Base-by-base conservation (phyloP, 2,329 filamentous ascomycete genomes). In the Beauveria scarabaeidicola region DNA sequence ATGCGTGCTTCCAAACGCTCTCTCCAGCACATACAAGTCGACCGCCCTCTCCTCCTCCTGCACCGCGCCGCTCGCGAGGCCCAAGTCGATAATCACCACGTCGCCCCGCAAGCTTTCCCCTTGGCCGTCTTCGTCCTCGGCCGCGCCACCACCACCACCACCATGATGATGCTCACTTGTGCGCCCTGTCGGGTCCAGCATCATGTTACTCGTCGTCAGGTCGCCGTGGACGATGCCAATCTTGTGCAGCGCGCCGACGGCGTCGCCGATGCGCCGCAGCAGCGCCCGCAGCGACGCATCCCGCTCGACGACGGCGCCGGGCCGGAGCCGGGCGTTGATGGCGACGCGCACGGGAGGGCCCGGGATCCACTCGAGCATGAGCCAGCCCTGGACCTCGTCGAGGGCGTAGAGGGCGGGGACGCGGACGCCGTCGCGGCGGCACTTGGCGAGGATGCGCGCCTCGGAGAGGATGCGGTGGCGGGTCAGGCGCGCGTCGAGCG, bases 161-260 rank as follows among this genome's bases (percentile, higher is more conserved):
- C 29, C 29, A 6, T 11, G 11, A 36, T 36, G 11, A 13, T 36
- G 32, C 32, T 36, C 32, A 36, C 32, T 36, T 2, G 32, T 21
- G 13, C 11, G 19, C 7, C 15, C 53, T 15, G 56, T 38, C 25
- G 68, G 69, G 15, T 79, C 78, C 65, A 97, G 71, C 87, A 99
- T 97, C 76, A 99, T 81, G 74, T 99, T 99, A 75, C 92, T 97
- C 64, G 92, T 99, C 62, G 94, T 99, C 75, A 99, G 75, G 76
- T 99, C 94, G 44, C 94, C 94, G 76, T 99, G 94, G 61, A 96
- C 86, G 59, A 97, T 83, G 17, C 93, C 93, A n/a, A 85, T 81
- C 58, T 81, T 82, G 77, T 99, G 94, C 78, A 99, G 77, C 58
- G 73, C 80, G 8, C 89, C 91, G 17, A 96, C 82, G 2, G 86